These are phyloP conservation scores for Raphanus sativus DNA, from an alignment of 345 rosid genomes.

Conservation along the genomic window DNA sequence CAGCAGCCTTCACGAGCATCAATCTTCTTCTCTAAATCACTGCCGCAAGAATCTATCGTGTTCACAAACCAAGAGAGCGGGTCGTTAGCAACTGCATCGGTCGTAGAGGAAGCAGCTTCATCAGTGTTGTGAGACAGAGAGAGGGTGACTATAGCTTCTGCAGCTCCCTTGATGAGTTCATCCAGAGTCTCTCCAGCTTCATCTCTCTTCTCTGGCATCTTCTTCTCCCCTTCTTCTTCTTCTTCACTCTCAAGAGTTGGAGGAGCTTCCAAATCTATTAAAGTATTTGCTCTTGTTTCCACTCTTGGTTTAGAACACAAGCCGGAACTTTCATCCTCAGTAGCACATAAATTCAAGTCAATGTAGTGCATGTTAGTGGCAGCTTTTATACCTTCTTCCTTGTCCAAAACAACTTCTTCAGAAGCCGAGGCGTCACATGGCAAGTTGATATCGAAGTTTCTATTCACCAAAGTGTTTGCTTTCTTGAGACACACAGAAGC, in stretches of 20 bases:
- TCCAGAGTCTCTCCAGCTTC: conserved; percentile 42
- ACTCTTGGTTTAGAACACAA: conserved; percentile 35
- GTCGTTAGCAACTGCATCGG: conserved; percentile 24
- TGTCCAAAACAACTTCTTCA: conserved; percentile 39
- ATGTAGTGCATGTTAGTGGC: conserved; percentile 47
- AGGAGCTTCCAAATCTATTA: conserved; percentile 84
- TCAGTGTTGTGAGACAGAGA: conserved; percentile 47
- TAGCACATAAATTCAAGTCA: conserved; percentile 69
- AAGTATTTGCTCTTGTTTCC: conserved; percentile 40
- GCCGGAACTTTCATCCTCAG: conserved; percentile 65
- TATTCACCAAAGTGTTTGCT: conserved; percentile 45
- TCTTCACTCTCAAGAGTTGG: conserved; percentile 47
- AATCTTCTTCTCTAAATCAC: conserved; percentile 48
- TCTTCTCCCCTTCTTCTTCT: conserved; percentile 49
- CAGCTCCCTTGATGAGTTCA: conserved; percentile 58
- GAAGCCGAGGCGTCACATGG: conserved; percentile 64
- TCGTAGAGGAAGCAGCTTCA: conserved; percentile 43
- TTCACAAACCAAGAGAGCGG: conserved; percentile 78
- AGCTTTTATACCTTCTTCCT: conserved; percentile 41
- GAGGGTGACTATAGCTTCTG: conserved; percentile 76
- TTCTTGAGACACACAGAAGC: conserved; percentile 38
- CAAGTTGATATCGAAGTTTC: conserved; percentile 71
- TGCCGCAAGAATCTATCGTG: conserved; percentile 54
- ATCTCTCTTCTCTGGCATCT: conserved; percentile 33
- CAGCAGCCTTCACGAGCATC: conserved; percentile 40